phyloP scores from a whole-genome alignment of 208 protist species.

The Trypanosoma avium region DNA sequence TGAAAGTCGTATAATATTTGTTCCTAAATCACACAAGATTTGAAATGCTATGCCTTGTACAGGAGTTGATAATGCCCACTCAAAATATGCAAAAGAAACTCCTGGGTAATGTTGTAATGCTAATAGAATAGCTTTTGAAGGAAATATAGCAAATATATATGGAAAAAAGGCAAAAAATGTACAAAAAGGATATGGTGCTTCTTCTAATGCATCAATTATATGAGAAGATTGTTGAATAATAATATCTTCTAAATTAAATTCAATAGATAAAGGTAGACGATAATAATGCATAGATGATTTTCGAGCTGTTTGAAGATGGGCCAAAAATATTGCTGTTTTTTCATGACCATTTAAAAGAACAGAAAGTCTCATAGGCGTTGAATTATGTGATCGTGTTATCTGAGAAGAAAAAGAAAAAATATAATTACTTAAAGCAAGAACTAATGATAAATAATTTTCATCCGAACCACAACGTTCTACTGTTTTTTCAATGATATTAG shows the following conservation, averaged over 20 bases:
- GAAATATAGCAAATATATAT: conserved; percentile 20
- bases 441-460: background rate
- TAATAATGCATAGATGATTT: background rate
- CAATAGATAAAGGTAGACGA: background rate
- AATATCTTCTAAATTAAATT: background rate
- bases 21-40: background rate
- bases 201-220: conserved; percentile 11
- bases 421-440: background rate
- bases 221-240: conserved; percentile 14
- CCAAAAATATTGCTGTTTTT: background rate
- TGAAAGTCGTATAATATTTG: background rate
- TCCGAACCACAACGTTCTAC: background rate
- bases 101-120: conserved; percentile 9
- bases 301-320: background rate
- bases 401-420: background rate
- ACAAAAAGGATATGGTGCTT: background rate
- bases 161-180: conserved; percentile 14
- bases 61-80: conserved; percentile 8
- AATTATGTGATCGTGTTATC: background rate
- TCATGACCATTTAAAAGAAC: conserved; percentile 6
- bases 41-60: conserved; percentile 1
- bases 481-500: background rate
- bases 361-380: background rate
- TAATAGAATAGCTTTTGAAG: conserved; percentile 8
- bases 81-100: conserved; percentile 8